phyloP scores from a whole-genome alignment of 2,329 filamentous ascomycete species.

The Talaromyces sp. region DNA sequence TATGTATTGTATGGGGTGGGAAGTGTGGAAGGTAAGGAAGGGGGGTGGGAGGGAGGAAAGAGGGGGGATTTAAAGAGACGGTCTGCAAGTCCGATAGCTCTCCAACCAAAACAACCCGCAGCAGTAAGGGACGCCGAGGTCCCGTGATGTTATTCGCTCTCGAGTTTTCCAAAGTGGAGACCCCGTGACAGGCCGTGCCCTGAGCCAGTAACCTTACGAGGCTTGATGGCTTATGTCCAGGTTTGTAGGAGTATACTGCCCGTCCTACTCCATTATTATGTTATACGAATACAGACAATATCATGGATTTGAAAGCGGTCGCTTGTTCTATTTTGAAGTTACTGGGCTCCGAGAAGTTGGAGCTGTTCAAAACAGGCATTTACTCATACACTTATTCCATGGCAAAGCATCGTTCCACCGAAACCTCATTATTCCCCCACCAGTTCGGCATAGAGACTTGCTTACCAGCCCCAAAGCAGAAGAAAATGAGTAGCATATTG shows the following conservation, averaged over 20 bases:
- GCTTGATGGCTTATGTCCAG: no score
- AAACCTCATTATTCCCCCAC: slow-evolving; percentile 62
- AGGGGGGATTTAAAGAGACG: slow-evolving; percentile 20
- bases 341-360: no score
- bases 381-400: slow-evolving; percentile 31
- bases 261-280: no score
- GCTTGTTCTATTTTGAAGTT: no score
- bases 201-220: no score
- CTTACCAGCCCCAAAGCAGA: slow-evolving; percentile 61
- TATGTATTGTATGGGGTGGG: slow-evolving; percentile 4
- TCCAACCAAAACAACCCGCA: slow-evolving; percentile 28
- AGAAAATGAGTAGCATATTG: slow-evolving; percentile 63
- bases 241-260: no score
- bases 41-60: slow-evolving; percentile 18
- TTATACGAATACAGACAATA: no score
- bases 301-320: no score
- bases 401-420: slow-evolving; percentile 63
- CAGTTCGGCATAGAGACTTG: slow-evolving; percentile 63
- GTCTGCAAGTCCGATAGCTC: slow-evolving; percentile 28
- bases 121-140: slow-evolving; percentile 23
- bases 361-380: background rate
- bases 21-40: slow-evolving; percentile 2
- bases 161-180: slow-evolving; percentile 1
- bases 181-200: slow-evolving; percentile 23
- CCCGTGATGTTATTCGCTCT: slow-evolving; percentile 22